A percentile compares a stretch with the other conserved stretches of the same genome.
Conservation (phyloP, 1,284 basidiomycete genomes). For the Sanghuangporus weigelae region DNA sequence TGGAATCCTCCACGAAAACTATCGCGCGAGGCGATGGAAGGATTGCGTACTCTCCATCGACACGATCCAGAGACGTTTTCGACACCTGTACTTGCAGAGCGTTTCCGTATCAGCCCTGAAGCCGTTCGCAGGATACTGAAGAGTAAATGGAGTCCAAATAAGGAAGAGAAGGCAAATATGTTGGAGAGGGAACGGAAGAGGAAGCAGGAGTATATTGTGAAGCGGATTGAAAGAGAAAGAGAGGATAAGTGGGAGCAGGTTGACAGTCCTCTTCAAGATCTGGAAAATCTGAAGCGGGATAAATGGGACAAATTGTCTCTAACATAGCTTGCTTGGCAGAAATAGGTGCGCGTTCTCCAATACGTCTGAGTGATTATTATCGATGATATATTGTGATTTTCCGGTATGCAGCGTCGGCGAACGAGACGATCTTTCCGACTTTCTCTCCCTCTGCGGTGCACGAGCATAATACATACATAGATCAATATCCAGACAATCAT, state of each 20-base stretch:
- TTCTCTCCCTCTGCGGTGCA: not conserved
- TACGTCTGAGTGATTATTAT: not conserved
- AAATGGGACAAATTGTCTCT: constrained; percentile 8
- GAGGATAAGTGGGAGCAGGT: constrained; percentile 18
- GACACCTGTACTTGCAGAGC: constrained; percentile 66
- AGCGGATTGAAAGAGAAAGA: constrained; percentile 40
- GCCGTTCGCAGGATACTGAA: constrained; percentile 81
- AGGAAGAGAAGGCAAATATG: constrained; percentile 49
- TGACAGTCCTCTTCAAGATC: not conserved
- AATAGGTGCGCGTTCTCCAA: not conserved
- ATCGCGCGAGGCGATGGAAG: constrained; percentile 89
- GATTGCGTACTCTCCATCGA: constrained; percentile 67
- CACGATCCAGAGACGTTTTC: constrained; percentile 68
- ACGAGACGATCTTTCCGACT: not conserved
- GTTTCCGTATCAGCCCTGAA: constrained; percentile 83
- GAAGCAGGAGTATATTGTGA: constrained; percentile 35
- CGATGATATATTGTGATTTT: not conserved
- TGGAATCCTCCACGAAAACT: constrained; percentile 87
- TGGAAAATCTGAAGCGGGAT: not conserved
- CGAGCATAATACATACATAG: not conserved
- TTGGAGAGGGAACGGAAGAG: constrained; percentile 52
- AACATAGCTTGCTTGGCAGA: not conserved
- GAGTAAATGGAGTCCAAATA: constrained; percentile 71
- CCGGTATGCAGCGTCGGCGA: not conserved
- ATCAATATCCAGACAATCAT: not conserved